Evolutionary conservation across 441 rosid genomes (phyloP).

Genomic region (Biscutella laevigata): DNA sequence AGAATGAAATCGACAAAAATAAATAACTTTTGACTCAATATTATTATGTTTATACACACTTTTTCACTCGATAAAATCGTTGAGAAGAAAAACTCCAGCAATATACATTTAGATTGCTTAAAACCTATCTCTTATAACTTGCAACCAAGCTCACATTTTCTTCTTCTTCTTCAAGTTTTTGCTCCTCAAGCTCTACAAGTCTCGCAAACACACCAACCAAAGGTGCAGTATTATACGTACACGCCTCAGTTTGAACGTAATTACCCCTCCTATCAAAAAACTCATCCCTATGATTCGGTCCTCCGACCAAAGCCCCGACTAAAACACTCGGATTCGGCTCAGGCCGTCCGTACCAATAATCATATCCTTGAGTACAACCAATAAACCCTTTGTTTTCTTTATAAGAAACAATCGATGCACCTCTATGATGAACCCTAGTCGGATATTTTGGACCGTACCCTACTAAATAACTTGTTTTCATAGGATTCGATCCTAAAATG

Average conservation of each 20-base stretch:
- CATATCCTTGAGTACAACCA: constrained; percentile 94
- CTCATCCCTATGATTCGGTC: constrained; percentile 59
- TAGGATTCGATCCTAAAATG: constrained; percentile 72
- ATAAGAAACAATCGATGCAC: constrained; percentile 71
- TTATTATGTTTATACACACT: too few species aligned
- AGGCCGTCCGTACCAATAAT: constrained; percentile 54
- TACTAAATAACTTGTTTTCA: constrained; percentile 80
- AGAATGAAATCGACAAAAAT: too few species aligned
- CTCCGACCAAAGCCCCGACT: constrained; percentile 85
- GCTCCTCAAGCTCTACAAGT: constrained; percentile 41
- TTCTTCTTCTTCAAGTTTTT: constrained; percentile 24
- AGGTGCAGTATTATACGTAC: constrained; percentile 93
- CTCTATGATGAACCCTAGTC: constrained; percentile 71
- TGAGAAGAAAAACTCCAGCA: too few species aligned
- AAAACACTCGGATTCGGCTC: constrained; percentile 74
- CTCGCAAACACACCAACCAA: constrained; percentile 80
- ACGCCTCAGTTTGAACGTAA: constrained; percentile 86
- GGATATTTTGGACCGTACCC: constrained; percentile 76
- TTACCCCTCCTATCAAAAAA: constrained; percentile 61
- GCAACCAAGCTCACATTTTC: constrained; percentile 44
- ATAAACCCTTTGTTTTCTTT: constrained; percentile 75
- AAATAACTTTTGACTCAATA: too few species aligned
- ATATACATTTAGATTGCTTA: too few species aligned
- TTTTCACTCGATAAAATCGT: too few species aligned
- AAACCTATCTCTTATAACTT: constrained; percentile 36